phyloP scores from a whole-genome alignment of 306 rosid genomes.

The Glycine soja region DNA sequence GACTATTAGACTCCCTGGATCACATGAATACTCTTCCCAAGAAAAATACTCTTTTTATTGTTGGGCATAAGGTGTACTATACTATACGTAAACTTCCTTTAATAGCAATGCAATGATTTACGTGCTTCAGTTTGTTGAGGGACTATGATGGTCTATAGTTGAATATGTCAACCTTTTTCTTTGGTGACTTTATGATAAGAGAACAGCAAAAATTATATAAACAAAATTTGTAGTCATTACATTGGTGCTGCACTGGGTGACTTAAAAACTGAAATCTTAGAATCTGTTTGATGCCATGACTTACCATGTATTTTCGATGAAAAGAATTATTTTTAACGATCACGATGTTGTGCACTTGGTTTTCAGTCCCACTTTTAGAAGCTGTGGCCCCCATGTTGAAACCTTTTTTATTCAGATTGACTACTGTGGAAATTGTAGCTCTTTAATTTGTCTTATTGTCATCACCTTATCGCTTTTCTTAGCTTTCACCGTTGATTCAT shows the following conservation, averaged over 20 bases:
- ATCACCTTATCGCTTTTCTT: background rate
- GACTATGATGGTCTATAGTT: background rate
- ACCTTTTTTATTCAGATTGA: background rate
- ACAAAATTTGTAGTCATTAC: background rate
- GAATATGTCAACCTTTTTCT: background rate
- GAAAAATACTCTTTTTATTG: too few relatives aligned
- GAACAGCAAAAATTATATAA: background rate
- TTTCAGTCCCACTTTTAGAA: conserved; percentile 24
- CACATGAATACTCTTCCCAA: too few relatives aligned
- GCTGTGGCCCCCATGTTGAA: conserved; percentile 29
- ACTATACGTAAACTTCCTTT: too few relatives aligned
- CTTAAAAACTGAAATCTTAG: background rate
- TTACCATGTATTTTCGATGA: background rate
- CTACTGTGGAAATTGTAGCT: background rate
- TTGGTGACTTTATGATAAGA: background rate
- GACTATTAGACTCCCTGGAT: too few relatives aligned
- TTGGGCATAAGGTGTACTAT: too few relatives aligned
- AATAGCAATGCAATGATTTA: too few relatives aligned
- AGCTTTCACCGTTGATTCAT: background rate
- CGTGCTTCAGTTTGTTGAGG: background rate
- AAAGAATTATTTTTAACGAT: background rate
- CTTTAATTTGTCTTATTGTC: background rate
- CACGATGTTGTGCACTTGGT: background rate
- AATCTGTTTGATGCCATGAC: conserved; percentile 16
- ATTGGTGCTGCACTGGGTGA: background rate